Evolutionary conservation across 2,329 filamentous ascomycete species (phyloP).

Genomic region (Verticillium klebahnii): DNA sequence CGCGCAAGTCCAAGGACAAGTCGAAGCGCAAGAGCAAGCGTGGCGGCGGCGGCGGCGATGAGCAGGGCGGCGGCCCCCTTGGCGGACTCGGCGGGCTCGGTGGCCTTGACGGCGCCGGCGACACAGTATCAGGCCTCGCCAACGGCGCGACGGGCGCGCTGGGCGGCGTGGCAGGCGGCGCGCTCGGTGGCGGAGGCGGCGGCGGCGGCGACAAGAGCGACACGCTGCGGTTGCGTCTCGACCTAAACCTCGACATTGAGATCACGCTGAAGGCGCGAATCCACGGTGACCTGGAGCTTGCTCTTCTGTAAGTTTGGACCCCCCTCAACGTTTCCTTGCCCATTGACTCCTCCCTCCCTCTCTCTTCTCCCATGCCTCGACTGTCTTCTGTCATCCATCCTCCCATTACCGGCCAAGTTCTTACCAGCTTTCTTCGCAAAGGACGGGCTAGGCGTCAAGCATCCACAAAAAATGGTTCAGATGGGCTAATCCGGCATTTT

Average conservation of each 20-base stretch:
- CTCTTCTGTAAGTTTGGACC: conserved; percentile 49
- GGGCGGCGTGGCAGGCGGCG: conserved; percentile 32
- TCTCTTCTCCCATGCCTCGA: conserved; percentile 5
- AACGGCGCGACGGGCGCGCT: conserved; percentile 35
- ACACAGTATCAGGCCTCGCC: conserved; percentile 30
- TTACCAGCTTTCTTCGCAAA: conserved; percentile 9
- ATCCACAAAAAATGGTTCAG: background rate
- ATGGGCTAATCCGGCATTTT: conserved; percentile 16
- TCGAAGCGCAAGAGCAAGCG: conserved; percentile 18
- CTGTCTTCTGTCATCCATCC: conserved; percentile 4
- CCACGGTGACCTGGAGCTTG: conserved; percentile 76
- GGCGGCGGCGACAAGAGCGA: conserved; percentile 48
- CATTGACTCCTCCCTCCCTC: background rate
- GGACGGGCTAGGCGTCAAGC: conserved; percentile 15
- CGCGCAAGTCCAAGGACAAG: conserved; percentile 11
- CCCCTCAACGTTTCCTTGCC: background rate
- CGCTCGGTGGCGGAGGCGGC: conserved; percentile 25
- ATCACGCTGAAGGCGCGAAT: conserved; percentile 83
- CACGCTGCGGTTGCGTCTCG: conserved; percentile 67
- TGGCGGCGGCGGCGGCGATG: background rate
- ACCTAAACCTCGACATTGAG: conserved; percentile 79
- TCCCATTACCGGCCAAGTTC: conserved; percentile 11
- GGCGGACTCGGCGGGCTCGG: conserved; percentile 18
- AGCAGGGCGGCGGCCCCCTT: conserved; percentile 17
- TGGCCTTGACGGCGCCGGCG: conserved; percentile 27